Evolutionary conservation across 2,329 filamentous ascomycete genomes (phyloP), one percentile per base, ranked within the genome.

Genomic region (Elsinoe batatas): DNA sequence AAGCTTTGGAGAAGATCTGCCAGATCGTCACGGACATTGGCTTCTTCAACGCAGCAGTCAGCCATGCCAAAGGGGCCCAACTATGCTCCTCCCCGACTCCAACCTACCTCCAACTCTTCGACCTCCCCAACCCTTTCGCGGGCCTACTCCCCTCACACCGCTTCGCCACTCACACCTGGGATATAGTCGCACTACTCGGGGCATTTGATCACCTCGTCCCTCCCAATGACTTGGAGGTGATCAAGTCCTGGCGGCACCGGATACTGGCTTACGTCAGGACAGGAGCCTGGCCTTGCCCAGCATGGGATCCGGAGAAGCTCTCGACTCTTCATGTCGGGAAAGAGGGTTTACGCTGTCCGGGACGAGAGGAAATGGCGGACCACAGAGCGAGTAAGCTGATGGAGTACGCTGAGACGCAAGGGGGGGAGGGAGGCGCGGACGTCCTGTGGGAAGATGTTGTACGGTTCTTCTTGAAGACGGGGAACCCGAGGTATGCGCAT

Each of bases 151-250:
- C 56, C 1, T 36, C 54, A 7, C 30, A 51, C 0, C 54, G 57
- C 11, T 61, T 58, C 22, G 60, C 60, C 10, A 60, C 58, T 11
- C 59, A 61, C 38, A 61, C 60, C 1, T 60, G 58, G 58, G 60
- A 61, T 12, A 55, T 60, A 12, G 56, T 60, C 2, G 59, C 57
- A 1, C 18, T 61, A 11, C 55, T 61, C 1, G 60, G 60, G 2
- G 46, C 60, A 1, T 58, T 57, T 20, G 59, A 61, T 18, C 46
- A 56, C 12, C 47, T 57, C 2, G 15, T 60, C 0, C 42, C 54
- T 4, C 18, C 36, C 10, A 30, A 22, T 0, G 53, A 58, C 12
- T 44, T 47, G 42, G 2, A 12, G 2, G 42, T 57, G 2, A 57
- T 60, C 5, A 13, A 46, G 7, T 37, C 44, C 3, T 59, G 59